Conservation (phyloP, 2,329 filamentous ascomycete genomes). For the Diaporthe citriasiana region DNA sequence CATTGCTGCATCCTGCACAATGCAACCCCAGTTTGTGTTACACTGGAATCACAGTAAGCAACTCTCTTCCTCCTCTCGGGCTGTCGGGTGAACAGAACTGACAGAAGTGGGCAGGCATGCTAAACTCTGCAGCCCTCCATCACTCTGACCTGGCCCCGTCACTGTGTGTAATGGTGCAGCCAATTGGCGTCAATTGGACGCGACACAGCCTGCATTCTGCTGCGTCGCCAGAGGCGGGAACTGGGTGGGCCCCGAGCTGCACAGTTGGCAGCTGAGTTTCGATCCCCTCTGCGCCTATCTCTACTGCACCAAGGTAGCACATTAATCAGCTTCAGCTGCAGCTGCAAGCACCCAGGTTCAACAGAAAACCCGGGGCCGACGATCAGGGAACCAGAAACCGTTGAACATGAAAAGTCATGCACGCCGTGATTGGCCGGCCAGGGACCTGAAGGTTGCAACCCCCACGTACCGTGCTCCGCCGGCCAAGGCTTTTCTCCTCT, state of each 20-base stretch:
- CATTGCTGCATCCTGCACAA: neutral
- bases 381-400: neutral
- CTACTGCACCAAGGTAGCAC: too few relatives aligned
- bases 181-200: neutral
- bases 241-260: neutral
- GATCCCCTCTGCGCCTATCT: neutral
- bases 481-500: constrained; percentile 1
- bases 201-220: neutral
- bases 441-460: constrained; percentile 1
- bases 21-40: neutral
- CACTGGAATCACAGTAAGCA: too few relatives aligned
- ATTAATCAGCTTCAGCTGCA: too few relatives aligned
- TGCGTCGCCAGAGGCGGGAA: constrained; percentile 1
- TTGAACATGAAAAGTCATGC: constrained; percentile 1
- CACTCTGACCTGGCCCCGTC: neutral
- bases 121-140: constrained; percentile 3
- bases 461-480: constrained; percentile 14
- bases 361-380: constrained; percentile 7
- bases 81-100: constrained; percentile 6
- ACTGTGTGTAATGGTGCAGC: neutral
- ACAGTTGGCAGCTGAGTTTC: constrained; percentile 12
- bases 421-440: constrained; percentile 12
- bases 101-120: neutral
- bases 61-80: neutral
- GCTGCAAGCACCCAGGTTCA: neutral